Evolutionary conservation across 441 rosid genomes (phyloP).

Genomic region (Jatropha multifida): DNA sequence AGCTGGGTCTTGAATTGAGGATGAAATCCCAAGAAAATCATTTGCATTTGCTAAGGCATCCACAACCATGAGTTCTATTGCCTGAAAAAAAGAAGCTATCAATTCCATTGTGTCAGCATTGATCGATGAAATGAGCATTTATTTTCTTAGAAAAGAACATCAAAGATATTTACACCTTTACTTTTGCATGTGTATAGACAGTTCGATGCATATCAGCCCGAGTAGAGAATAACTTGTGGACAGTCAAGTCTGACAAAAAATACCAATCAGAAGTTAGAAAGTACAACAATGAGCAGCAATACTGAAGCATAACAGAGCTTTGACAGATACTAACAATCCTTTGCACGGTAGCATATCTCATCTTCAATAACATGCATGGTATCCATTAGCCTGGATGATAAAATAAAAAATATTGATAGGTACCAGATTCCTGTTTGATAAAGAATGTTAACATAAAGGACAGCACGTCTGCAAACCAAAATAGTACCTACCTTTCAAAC

Average conservation of each 20-base stretch:
- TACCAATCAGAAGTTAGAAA: conserved; percentile 20
- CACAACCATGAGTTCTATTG: conserved; percentile 63
- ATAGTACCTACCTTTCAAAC: conserved; percentile 48
- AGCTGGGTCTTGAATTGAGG: conserved; percentile 43
- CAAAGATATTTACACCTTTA: conserved; percentile 42
- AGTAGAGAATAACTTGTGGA: conserved; percentile 57
- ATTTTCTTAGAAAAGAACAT: neutral
- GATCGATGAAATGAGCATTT: neutral
- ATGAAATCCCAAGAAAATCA: conserved; percentile 38
- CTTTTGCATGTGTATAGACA: conserved; percentile 72
- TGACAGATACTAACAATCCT: conserved; percentile 57
- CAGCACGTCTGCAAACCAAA: neutral
- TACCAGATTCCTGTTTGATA: neutral
- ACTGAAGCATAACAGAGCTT: conserved; percentile 14
- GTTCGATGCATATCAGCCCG: conserved; percentile 77
- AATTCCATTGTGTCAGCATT: conserved; percentile 1
- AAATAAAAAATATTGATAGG: conserved; percentile 17
- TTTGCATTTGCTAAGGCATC: conserved; percentile 59
- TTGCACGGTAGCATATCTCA: conserved; percentile 68
- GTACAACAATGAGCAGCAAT: neutral
- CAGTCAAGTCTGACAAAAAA: conserved; percentile 50
- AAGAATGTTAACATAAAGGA: neutral
- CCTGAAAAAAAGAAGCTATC: conserved; percentile 42
- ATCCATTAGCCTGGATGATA: conserved; percentile 57
- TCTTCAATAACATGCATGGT: conserved; percentile 61